Evolutionary conservation across 2,329 filamentous ascomycete species (phyloP), one percentile per base, ranked within the genome.

Genomic region (Grosmannia huntii): DNA sequence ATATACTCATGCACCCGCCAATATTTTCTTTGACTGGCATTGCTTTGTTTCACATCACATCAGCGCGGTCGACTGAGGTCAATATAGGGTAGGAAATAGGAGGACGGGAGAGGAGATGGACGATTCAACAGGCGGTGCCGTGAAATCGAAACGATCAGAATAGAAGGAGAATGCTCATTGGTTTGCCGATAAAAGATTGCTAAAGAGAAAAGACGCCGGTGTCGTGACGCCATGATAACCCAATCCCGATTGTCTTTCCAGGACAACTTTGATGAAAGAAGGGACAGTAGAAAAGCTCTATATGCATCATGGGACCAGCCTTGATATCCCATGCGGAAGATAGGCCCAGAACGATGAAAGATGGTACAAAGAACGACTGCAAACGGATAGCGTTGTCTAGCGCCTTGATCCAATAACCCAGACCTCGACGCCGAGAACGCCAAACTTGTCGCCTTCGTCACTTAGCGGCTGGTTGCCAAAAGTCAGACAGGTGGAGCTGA

Each of bases 381-480:
- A 41, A 50, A 16, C 7, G 23, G 21, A 23, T 27, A 27, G 16
- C 6, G 21, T 28, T 33, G 4, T 50, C n/a, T 41, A 54, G 7
- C 57, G 38, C 38, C 62, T 41, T 6, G 61, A 60, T 6, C 94
- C 92, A 65, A 97, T 80, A 68, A 89, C 90, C 94, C 94, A 99
- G 12, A 97, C 72, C 73, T 99, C 94, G 1, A 96, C 88, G 1
- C 90, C 92, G 36, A 96, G 69, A 14, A 99, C 82, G 60, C 90
- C 88, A 68, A 97, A 99, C 70, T 95, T 96, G 61, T 85, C 84
- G 1, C 92, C 94, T 67, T 95, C 89, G 58, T 96, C 92, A 66
- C 92, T 96, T 56, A 99, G 74, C 11, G 88, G 86, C 74, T 96
- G 91, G 65, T 99, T 99, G 0, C 90, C 90, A 73, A 97, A 99